These are phyloP conservation scores for Neurospora cerealis DNA, from an alignment of 495 filamentous ascomycete genomes.

Conservation along the genomic window DNA sequence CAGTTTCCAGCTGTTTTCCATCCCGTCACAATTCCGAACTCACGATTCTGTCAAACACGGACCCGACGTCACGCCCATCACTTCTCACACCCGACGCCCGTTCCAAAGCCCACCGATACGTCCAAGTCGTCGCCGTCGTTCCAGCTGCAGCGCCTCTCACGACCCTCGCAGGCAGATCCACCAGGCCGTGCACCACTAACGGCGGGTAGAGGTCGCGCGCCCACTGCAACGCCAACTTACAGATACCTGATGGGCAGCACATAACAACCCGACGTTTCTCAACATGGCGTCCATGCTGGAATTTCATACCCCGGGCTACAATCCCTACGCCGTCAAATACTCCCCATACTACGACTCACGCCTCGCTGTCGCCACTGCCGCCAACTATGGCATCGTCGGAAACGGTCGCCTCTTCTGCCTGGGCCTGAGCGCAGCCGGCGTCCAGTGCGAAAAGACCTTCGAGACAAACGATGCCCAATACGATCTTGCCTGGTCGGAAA, in stretches of 20 bases:
- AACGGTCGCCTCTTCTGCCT: constrained; percentile 85
- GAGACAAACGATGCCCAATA: constrained; percentile 96
- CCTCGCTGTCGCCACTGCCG: constrained; percentile 72
- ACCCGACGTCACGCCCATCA: neutral
- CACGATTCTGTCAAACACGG: neutral
- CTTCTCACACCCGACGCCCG: neutral
- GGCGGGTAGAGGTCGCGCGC: neutral
- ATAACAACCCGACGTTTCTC: neutral
- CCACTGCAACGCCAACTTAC: neutral
- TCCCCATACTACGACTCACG: constrained; percentile 95
- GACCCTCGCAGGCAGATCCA: neutral
- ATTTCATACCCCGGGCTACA: constrained; percentile 85
- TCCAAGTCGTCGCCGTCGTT: neutral
- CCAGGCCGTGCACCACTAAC: neutral
- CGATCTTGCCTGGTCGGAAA: constrained; percentile 87
- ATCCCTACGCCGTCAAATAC: constrained; percentile 92
- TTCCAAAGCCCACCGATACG: neutral
- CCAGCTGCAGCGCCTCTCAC: neutral
- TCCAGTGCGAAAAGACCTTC: constrained; percentile 78
- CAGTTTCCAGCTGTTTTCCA: neutral
- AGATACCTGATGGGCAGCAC: constrained; percentile 1
- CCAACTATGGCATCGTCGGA: constrained; percentile 94
- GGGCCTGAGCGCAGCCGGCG: constrained; percentile 67
- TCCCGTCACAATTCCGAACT: neutral
- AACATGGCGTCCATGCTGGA: constrained; percentile 65